Evolutionary conservation across 2,329 filamentous ascomycete species (phyloP), one percentile per base, ranked within the genome.

Genomic region (Lachnellula cervina): DNA sequence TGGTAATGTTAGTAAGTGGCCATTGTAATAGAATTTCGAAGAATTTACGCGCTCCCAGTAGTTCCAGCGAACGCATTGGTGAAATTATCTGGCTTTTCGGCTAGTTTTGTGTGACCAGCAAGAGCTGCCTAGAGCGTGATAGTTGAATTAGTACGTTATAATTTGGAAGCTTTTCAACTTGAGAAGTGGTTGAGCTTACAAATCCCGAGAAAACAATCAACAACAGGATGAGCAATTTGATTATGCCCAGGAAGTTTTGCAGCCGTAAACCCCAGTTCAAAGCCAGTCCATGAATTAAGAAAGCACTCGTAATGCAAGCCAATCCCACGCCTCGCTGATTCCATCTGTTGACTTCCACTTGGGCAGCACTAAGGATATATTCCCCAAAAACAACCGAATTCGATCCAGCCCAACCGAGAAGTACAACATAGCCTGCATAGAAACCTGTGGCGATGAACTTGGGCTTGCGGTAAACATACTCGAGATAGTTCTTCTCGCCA

Each of bases 301-400:
- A 87, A 1, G 84, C 83, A 1, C 75, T 68, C 0, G 83, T 87
- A 64, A 88, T 80, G 67, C 84, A 86, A 11, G 80, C 83, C n/a
- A 89, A 71, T 34, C 83, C 86, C 17, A 88, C 74, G 44, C 77
- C 83, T 40, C 86, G 78, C 71, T 87, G 82, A 68, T 87, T 87
- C 84, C 84, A 88, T 21, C 83, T 75, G 49, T 74, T 78, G 23
- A 85, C 80, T 60, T 87, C 79, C 21, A 82, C 76, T 13, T 82
- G 73, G 11, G 84, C 81, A 8, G 85, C 86, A 65, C 85, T 77
- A 2, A 89, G 76, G 55, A 89, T 82, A 69, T 88, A 88, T 67
- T 87, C 83, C 57, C 84, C 84, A 60, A 89, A 88, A 40, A 88
- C 78, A 59, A 89, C 81, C 0, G 80, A 86, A 69, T 88, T 88